These are phyloP conservation scores for Saturnispora bothae DNA, from an alignment of 805 yeast species.

Conservation along the genomic window DNA sequence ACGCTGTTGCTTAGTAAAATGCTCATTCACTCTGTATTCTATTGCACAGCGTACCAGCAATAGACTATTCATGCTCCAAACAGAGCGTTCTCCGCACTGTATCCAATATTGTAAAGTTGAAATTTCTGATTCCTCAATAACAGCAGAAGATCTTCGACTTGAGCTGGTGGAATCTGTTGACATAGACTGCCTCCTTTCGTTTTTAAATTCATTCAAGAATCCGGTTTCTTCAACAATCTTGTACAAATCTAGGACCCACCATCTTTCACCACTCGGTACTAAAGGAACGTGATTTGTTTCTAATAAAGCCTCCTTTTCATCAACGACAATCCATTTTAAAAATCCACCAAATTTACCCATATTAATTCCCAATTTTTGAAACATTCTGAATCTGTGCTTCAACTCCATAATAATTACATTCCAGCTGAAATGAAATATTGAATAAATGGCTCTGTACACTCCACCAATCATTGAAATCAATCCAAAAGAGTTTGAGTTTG, in stretches of 20 bases:
- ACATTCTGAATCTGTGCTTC: constrained; percentile 71
- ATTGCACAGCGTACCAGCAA: constrained; percentile 82
- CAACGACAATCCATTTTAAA: constrained; percentile 68
- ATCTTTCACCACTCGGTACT: constrained; percentile 73
- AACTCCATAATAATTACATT: constrained; percentile 64
- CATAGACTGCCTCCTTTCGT: background rate
- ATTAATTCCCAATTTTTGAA: constrained; percentile 63
- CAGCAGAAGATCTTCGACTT: background rate
- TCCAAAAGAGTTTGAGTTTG: background rate
- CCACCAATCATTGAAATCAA: background rate
- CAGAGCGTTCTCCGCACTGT: constrained; percentile 79
- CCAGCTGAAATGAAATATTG: constrained; percentile 26
- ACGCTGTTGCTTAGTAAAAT: constrained; percentile 23
- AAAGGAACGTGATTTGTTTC: constrained; percentile 75
- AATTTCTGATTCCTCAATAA: constrained; percentile 33
- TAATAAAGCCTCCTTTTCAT: constrained; percentile 74
- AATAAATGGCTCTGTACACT: constrained; percentile 21
- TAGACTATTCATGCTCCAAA: constrained; percentile 84
- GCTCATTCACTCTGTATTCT: constrained; percentile 79
- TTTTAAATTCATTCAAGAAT: constrained; percentile 23
- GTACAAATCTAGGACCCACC: constrained; percentile 54
- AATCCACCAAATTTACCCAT: constrained; percentile 39
- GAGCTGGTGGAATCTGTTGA: background rate
- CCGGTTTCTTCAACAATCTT: constrained; percentile 70
- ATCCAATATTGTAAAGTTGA: constrained; percentile 70